Conservation (phyloP, 2,329 filamentous ascomycete genomes). For the Exophiala bonariae region DNA sequence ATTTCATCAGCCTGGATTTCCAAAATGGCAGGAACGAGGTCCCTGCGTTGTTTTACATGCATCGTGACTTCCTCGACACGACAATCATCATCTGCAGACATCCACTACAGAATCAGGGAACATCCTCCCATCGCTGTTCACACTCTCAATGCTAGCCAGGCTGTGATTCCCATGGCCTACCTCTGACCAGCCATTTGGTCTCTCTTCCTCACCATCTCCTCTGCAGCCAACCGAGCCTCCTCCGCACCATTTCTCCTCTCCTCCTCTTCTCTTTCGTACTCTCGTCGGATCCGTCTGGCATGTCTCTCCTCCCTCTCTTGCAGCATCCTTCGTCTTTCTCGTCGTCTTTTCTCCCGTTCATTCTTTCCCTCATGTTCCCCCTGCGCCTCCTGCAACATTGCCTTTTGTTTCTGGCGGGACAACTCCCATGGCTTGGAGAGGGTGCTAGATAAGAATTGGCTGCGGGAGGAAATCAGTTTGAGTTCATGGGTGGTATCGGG, state of each 20-base stretch:
- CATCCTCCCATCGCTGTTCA: too few species aligned
- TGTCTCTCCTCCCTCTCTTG: conserved; percentile 43
- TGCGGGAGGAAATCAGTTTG: conserved; percentile 52
- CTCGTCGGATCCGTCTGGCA: conserved; percentile 30
- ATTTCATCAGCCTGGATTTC: too few species aligned
- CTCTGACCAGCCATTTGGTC: too few species aligned
- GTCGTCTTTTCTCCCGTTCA: conserved; percentile 34
- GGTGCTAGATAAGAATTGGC: conserved; percentile 50
- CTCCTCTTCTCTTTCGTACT: conserved; percentile 42
- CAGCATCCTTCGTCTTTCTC: conserved; percentile 26
- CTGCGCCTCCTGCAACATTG: conserved; percentile 43
- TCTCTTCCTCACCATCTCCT: too few species aligned
- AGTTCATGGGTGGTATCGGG: conserved; percentile 56
- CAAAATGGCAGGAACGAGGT: too few species aligned
- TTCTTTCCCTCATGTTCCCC: conserved; percentile 39
- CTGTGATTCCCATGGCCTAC: too few species aligned
- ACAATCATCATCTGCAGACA: too few species aligned
- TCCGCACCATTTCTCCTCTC: conserved; percentile 36
- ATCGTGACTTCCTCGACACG: too few species aligned
- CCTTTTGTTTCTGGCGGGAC: conserved; percentile 41
- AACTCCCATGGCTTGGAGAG: conserved; percentile 57
- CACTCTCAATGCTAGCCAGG: too few species aligned
- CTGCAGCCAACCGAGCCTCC: conserved; percentile 32
- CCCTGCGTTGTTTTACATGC: too few species aligned
- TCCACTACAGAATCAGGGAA: too few species aligned